A percentile compares a stretch with the other conserved stretches of the same genome.
phyloP scores from a whole-genome alignment of 2,329 filamentous ascomycete genomes.

The Zarea fungicola region DNA sequence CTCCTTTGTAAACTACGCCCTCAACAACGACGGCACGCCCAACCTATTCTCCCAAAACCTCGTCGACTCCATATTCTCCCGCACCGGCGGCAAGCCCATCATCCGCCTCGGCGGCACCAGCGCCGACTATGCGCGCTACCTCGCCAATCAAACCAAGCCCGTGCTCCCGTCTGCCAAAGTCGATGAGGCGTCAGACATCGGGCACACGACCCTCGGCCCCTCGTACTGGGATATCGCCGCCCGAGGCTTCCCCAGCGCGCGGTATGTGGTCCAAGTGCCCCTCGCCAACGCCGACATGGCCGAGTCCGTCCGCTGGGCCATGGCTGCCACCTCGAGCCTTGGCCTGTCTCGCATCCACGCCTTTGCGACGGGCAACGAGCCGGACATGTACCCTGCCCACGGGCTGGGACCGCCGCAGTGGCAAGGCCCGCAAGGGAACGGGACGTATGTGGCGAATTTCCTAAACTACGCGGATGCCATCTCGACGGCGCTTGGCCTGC shows the following conservation, averaged over 20 bases:
- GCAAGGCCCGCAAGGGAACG: conserved; percentile 28
- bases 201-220: conserved; percentile 29
- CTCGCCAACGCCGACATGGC: conserved; percentile 30
- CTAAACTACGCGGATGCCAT: conserved; percentile 29
- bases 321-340: conserved; percentile 24
- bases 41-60: conserved; percentile 31
- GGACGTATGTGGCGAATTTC: conserved; percentile 31
- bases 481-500: conserved; percentile 21
- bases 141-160: conserved; percentile 25
- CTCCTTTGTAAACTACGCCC: conserved; percentile 6
- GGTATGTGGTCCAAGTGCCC: conserved; percentile 32
- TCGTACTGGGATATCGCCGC: conserved; percentile 27
- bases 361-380: conserved; percentile 32
- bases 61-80: conserved; percentile 27
- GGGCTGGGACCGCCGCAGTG: conserved; percentile 28
- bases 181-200: conserved; percentile 29
- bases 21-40: conserved; percentile 22
- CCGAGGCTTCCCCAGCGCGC: conserved; percentile 26
- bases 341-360: conserved; percentile 29
- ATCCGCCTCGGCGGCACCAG: conserved; percentile 32
- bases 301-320: conserved; percentile 29
- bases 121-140: conserved; percentile 30
- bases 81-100: conserved; percentile 29
- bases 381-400: conserved; percentile 27
- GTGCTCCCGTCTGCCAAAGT: conserved; percentile 29